Conservation (phyloP, 192 early-diverging fungal species). For the Coemansia sp. region DNA sequence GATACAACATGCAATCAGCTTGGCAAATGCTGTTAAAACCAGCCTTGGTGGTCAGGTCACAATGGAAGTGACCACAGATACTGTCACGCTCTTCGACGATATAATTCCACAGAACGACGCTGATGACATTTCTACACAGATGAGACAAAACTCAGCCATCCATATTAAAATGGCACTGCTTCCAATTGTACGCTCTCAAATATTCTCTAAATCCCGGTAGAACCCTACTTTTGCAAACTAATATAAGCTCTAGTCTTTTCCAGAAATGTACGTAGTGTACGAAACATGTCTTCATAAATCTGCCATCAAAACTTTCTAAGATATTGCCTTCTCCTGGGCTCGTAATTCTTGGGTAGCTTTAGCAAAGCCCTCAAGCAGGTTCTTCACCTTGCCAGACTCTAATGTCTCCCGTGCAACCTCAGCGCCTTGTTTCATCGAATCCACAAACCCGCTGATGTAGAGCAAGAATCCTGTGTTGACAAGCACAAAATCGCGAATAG, state of each 20-base stretch:
- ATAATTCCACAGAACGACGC: constrained; percentile 66
- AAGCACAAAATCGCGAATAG: constrained; percentile 88
- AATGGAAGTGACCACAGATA: constrained; percentile 65
- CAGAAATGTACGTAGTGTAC: neutral
- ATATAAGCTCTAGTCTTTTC: neutral
- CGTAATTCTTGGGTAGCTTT: constrained; percentile 24
- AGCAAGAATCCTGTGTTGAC: constrained; percentile 89
- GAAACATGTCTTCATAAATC: neutral
- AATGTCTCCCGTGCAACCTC: constrained; percentile 72
- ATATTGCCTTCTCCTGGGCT: constrained; percentile 10
- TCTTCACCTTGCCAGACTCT: constrained; percentile 64
- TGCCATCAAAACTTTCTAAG: neutral
- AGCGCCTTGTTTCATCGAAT: constrained; percentile 73
- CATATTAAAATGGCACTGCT: constrained; percentile 62
- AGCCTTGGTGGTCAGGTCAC: constrained; percentile 59
- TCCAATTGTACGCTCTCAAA: constrained; percentile 4
- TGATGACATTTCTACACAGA: constrained; percentile 58
- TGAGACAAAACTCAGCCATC: constrained; percentile 66
- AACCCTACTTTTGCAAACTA: neutral
- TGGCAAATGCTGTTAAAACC: constrained; percentile 65
- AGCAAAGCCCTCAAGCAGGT: constrained; percentile 65
- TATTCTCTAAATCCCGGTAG: constrained; percentile 3
- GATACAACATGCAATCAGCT: constrained; percentile 64
- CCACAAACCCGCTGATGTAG: constrained; percentile 73
- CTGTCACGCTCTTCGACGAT: constrained; percentile 75